Percentiles rank a stretch among this genome's conserved stretches.
phyloP scores from a whole-genome alignment of 140 eudicot species.

The Oenanthe javanica region DNA sequence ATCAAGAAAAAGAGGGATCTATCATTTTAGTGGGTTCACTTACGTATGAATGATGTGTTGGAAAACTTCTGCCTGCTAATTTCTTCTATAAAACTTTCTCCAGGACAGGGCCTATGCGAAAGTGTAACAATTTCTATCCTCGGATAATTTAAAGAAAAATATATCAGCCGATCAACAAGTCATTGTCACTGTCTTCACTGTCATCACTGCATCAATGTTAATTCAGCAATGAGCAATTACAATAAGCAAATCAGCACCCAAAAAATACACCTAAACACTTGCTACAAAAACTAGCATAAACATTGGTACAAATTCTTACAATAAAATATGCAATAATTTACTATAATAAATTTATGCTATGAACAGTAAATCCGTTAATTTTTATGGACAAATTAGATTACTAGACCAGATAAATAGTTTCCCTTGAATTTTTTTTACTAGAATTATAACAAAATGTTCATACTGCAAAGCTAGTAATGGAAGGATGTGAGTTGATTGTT shows the following conservation, averaged over 20 bases:
- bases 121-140: neutral
- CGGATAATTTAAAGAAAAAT: neutral
- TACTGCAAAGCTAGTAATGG: too few species aligned
- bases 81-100: neutral
- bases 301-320: neutral
- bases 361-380: neutral
- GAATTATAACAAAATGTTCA: too few species aligned
- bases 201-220: slow-evolving; percentile 50
- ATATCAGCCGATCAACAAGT: slow-evolving; percentile 41
- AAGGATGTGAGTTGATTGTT: too few species aligned
- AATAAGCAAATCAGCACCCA: neutral
- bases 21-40: neutral
- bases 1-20: neutral
- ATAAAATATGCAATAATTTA: neutral
- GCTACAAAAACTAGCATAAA: neutral
- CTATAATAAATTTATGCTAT: neutral
- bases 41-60: neutral
- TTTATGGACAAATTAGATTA: neutral
- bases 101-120: neutral
- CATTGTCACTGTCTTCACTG: slow-evolving; percentile 69
- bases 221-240: neutral
- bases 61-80: neutral
- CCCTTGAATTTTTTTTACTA: too few species aligned
- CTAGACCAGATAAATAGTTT: neutral
- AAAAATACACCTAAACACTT: neutral